Evolutionary conservation across 2,329 filamentous ascomycete species (phyloP), one percentile per base, ranked within the genome.

Genomic region (Cladophialophora immunda): DNA sequence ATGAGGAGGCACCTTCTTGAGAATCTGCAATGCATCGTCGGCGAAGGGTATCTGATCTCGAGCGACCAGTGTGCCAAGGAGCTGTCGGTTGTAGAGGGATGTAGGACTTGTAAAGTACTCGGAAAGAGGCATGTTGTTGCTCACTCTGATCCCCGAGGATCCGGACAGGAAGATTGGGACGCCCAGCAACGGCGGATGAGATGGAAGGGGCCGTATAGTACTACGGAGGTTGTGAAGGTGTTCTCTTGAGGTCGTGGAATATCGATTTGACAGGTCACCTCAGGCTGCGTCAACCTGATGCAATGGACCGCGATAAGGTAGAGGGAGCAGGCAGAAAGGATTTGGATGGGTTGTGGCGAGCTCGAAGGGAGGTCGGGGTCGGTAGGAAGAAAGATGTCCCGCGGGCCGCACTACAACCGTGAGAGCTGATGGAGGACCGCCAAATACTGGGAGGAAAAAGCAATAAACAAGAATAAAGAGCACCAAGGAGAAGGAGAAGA

Each of bases 1-100:
- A 66, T 80, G 78, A 41, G 62, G 41, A 27, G 60, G 34, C 1
- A 56, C 58, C 55, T 58, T 62, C 17, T 65, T 65, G 13, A 68
- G 38, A n/a, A 56, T 30, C 15, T 66, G 27, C 29, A 70, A 38
- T 2, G 57, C 64, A 65, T 65, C 45, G 36, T 62, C 65, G 34
- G 59, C 50, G 19, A 73, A 56, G 25, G 66, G 62, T 53, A 64
- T 56, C 62, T 73, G 70, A 57, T 71, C 69, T 60, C 71, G 69
- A 50, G 36, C 25, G 22, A 64, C 61, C 27, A 73, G 34, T 5
- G 32, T 56, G 36, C 61, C 57, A 4, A 68, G 55, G 2, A 71
- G 5, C 53, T 73, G 63, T 64, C 69, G 62, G 22, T 56, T 60
- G 32, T 65, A 59, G 47, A 70, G 60, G n/a, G 71, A 73, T 34